These are phyloP conservation scores for Starmerella lactis-condensi DNA, from an alignment of 805 yeast genomes.

Conservation along the genomic window DNA sequence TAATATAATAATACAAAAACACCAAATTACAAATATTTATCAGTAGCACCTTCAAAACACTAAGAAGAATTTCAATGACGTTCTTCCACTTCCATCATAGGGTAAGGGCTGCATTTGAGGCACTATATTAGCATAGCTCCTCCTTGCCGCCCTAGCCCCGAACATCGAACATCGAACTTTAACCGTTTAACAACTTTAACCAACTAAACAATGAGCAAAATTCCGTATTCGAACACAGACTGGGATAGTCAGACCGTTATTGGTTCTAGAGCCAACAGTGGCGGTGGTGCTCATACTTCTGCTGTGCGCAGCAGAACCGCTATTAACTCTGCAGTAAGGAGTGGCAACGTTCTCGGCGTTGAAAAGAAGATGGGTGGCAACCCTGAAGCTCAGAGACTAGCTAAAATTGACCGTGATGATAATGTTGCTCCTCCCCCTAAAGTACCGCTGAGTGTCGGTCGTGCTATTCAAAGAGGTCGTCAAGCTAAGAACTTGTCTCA, in stretches of 20 bases:
- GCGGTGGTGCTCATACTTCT: constrained; percentile 62
- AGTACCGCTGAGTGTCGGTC: constrained; percentile 68
- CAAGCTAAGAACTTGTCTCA: constrained; percentile 77
- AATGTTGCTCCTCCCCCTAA: constrained; percentile 88
- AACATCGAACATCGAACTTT: no score
- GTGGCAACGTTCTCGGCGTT: constrained; percentile 72
- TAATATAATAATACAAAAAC: no score
- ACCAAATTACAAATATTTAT: no score
- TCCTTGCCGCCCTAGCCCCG: no score
- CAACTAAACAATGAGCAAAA: constrained; percentile 14
- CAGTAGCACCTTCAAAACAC: no score
- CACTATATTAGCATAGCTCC: no score
- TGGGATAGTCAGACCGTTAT: constrained; percentile 87
- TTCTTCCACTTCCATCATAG: no score
- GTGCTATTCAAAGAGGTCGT: constrained; percentile 68
- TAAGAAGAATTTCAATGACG: no score
- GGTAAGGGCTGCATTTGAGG: no score
- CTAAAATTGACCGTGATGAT: constrained; percentile 82
- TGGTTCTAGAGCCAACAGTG: constrained; percentile 75
- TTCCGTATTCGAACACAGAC: constrained; percentile 28
- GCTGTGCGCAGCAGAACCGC: constrained; percentile 66
- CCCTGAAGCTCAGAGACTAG: constrained; percentile 85
- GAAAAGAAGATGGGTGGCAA: constrained; percentile 77
- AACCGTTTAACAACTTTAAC: no score
- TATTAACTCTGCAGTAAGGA: constrained; percentile 84